These are phyloP conservation scores for Yarrowia phangngaensis DNA, from an alignment of 805 yeast species.

Conservation along the genomic window DNA sequence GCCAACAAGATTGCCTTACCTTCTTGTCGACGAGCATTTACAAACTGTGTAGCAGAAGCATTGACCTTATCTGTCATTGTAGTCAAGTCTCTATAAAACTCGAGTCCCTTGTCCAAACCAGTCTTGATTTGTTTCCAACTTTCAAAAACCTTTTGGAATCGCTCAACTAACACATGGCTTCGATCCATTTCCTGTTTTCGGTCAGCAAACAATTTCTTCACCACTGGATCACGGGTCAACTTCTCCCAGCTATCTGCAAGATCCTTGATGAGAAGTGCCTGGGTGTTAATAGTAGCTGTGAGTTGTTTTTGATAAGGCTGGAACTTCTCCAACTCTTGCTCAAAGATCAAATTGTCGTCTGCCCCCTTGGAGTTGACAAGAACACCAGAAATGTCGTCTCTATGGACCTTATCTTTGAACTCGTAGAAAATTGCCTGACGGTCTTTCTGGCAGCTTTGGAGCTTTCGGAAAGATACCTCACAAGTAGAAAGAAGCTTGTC, in stretches of 20 bases:
- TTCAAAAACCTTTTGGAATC: constrained; percentile 49
- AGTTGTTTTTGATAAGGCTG: constrained; percentile 62
- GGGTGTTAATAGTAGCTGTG: constrained; percentile 64
- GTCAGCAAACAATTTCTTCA: constrained; percentile 44
- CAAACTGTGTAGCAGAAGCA: constrained; percentile 10
- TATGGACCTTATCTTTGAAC: constrained; percentile 64
- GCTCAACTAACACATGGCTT: constrained; percentile 42
- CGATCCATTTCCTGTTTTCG: constrained; percentile 40
- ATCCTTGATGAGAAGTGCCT: constrained; percentile 50
- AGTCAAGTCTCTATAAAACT: constrained; percentile 55
- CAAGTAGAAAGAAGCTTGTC: constrained; percentile 46
- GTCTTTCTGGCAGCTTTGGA: constrained; percentile 61
- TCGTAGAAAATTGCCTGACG: constrained; percentile 58
- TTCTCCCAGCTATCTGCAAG: constrained; percentile 48
- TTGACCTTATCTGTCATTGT: constrained; percentile 10
- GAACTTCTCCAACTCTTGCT: constrained; percentile 72
- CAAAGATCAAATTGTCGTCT: constrained; percentile 56
- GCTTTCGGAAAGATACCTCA: constrained; percentile 56
- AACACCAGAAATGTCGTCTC: constrained; percentile 79
- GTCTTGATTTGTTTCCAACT: constrained; percentile 55
- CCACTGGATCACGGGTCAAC: constrained; percentile 45
- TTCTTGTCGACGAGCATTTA: constrained; percentile 11
- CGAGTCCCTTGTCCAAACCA: constrained; percentile 60
- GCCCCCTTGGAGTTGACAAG: constrained; percentile 62
- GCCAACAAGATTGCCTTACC: constrained; percentile 9